Conservation (phyloP, 1,284 basidiomycete species). For the Tranzscheliella williamsii region DNA sequence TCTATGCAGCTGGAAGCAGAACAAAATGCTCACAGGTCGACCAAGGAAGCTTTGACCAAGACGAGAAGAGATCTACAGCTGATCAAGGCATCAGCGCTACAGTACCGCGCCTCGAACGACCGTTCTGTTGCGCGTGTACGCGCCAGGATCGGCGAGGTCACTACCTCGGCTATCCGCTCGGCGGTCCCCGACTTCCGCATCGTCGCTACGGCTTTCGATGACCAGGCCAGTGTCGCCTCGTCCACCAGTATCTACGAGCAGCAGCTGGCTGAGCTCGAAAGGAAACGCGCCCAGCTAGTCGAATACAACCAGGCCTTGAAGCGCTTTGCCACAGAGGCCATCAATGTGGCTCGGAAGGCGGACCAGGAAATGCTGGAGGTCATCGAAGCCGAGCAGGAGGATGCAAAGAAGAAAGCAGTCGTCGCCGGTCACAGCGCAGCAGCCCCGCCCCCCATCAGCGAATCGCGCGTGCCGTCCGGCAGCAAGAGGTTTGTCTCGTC, state of each 20-base stretch:
- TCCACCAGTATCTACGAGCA: constrained; percentile 18
- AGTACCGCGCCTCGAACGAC: constrained; percentile 37
- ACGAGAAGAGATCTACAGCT: constrained; percentile 31
- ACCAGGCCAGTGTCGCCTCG: constrained; percentile 2
- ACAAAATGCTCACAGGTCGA: constrained; percentile 28
- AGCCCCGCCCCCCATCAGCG: constrained; percentile 3
- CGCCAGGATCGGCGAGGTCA: constrained; percentile 38
- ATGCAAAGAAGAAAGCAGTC: constrained; percentile 17
- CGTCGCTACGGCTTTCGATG: constrained; percentile 27
- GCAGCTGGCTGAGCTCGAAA: constrained; percentile 43
- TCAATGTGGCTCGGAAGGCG: constrained; percentile 31
- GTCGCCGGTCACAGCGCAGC: background rate
- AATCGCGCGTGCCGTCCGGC: background rate
- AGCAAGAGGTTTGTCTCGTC: constrained; percentile 3
- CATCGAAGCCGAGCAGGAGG: constrained; percentile 28
- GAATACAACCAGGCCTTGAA: constrained; percentile 44
- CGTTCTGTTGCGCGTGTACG: constrained; percentile 32
- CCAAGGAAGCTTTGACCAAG: constrained; percentile 38
- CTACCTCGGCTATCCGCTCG: constrained; percentile 35
- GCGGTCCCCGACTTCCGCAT: constrained; percentile 43
- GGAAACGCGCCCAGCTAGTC: constrained; percentile 27
- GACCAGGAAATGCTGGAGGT: constrained; percentile 32
- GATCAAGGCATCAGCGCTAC: constrained; percentile 36
- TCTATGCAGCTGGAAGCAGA: constrained; percentile 18
- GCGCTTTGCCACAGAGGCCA: constrained; percentile 35